Evolutionary conservation across 345 rosid species (phyloP).

Genomic region (Acer negundo): DNA sequence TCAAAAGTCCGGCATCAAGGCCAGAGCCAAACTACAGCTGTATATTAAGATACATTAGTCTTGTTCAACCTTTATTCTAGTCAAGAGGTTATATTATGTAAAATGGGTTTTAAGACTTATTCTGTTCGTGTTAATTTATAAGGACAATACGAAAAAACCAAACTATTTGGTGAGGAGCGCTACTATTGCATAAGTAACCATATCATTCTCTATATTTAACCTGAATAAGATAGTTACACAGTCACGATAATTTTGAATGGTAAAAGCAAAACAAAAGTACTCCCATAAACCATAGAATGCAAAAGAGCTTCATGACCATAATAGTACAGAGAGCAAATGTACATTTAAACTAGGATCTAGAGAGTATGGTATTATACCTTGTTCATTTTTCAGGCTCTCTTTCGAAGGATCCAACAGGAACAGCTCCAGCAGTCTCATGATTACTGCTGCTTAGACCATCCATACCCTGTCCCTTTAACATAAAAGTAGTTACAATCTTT

Average conservation of each 20-base stretch:
- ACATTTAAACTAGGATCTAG: background rate
- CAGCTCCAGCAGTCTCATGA: conserved; percentile 53
- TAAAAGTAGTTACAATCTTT: conserved; percentile 6
- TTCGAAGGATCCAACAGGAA: conserved; percentile 63
- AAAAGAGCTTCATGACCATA: background rate
- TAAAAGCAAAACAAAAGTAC: background rate
- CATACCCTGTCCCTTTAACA: conserved; percentile 46
- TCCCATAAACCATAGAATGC: background rate
- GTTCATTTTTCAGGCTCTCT: conserved; percentile 64
- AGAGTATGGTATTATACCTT: conserved; percentile 30
- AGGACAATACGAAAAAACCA: background rate
- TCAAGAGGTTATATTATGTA: too few species aligned
- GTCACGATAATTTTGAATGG: background rate
- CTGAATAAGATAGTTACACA: background rate
- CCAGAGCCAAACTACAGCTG: background rate
- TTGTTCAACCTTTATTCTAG: background rate
- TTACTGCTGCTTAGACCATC: conserved; percentile 51
- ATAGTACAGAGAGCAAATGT: background rate
- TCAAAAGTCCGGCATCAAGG: background rate
- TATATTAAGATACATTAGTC: background rate
- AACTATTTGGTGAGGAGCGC: background rate
- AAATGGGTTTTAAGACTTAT: too few species aligned
- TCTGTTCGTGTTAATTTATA: too few species aligned
- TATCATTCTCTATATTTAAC: background rate
- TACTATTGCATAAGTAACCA: background rate